These are phyloP conservation scores for Astrothelium subdiscretum DNA, from an alignment of 495 filamentous ascomycete species.

Conservation along the genomic window DNA sequence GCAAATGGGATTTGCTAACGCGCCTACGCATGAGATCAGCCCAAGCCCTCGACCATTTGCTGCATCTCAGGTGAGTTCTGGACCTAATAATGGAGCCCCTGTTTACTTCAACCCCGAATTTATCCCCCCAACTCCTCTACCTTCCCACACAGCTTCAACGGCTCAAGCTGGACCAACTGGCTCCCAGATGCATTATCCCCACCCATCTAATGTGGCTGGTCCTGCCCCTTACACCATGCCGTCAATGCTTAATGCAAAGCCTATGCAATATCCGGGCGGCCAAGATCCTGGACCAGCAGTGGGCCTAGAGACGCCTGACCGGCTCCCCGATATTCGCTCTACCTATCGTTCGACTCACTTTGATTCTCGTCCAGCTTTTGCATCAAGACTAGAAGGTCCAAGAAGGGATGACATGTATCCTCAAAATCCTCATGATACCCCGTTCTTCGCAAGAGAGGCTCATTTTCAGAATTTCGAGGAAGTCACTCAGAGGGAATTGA, in stretches of 20 bases:
- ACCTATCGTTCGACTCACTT: neutral
- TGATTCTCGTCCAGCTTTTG: neutral
- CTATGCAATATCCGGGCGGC: neutral
- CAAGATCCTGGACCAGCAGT: neutral
- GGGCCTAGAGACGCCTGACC: neutral
- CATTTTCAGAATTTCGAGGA: neutral
- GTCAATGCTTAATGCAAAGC: neutral
- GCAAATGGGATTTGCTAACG: neutral
- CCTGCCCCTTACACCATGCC: neutral
- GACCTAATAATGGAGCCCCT: constrained; percentile 5
- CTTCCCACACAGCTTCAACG: neutral
- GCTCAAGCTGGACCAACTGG: neutral
- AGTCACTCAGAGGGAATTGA: neutral
- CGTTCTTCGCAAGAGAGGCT: neutral
- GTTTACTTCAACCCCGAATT: neutral
- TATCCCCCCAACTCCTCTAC: neutral
- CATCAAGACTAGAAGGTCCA: neutral
- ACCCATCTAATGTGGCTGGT: neutral
- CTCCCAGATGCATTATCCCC: neutral
- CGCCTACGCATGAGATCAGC: constrained; percentile 1
- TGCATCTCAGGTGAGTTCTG: neutral
- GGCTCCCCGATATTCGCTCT: neutral
- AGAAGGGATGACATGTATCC: neutral
- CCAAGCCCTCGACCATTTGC: neutral
- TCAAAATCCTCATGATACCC: neutral